Conservation (phyloP, 768 basidiomycete genomes). For the Panaeolus cyanescens region DNA sequence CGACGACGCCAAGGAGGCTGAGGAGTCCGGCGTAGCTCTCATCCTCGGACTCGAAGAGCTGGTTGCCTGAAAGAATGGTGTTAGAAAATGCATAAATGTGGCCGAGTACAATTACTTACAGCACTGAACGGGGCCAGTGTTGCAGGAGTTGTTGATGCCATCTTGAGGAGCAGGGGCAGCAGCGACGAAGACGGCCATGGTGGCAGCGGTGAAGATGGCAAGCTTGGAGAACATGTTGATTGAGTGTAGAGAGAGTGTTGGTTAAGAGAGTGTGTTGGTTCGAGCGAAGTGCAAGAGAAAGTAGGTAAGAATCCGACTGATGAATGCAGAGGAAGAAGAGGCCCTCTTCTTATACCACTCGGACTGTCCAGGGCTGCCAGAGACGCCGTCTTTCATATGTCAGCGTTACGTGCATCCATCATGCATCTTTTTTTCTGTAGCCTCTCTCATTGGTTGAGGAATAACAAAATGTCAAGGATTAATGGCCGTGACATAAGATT, state of each 20-base stretch:
- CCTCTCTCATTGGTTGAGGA: not conserved
- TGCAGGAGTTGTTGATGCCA: slow-evolving; percentile 15
- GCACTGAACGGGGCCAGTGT: slow-evolving; percentile 17
- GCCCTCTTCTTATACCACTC: not conserved
- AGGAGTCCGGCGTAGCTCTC: not conserved
- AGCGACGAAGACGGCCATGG: slow-evolving; percentile 8
- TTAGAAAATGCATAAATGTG: not conserved
- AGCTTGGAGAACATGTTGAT: slow-evolving; percentile 9
- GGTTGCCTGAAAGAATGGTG: not conserved
- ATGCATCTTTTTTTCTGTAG: not conserved
- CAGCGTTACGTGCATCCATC: not conserved
- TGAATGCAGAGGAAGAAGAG: not conserved
- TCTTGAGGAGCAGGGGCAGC: slow-evolving; percentile 2
- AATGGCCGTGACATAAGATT: not conserved
- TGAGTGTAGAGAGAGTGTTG: not conserved
- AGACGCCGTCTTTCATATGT: not conserved
- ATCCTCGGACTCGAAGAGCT: not conserved
- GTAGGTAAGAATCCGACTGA: not conserved
- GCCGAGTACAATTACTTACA: slow-evolving; percentile 1
- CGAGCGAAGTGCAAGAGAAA: not conserved
- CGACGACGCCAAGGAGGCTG: not conserved
- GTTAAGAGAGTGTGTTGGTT: not conserved
- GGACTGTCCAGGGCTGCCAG: not conserved
- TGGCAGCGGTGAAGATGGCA: slow-evolving; percentile 3
- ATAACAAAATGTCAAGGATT: not conserved